Evolutionary conservation across 2,329 filamentous ascomycete species (phyloP).

Genomic region (Aplosporella prunicola): DNA sequence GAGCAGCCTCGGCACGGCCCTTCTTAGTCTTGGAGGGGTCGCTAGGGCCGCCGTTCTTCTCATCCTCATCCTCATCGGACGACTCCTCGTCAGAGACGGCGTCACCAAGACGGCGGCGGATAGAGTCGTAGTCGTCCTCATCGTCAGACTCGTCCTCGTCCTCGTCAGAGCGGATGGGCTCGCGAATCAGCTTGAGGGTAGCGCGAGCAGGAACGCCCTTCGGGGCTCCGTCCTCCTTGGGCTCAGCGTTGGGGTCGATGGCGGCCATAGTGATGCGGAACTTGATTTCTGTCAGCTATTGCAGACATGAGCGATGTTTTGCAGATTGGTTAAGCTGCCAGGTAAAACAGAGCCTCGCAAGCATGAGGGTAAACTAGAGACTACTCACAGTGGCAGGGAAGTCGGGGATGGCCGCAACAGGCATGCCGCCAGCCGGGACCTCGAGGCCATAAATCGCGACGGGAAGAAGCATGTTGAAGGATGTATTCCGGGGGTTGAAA

Average conservation of each 20-base stretch:
- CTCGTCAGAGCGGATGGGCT: slow-evolving; percentile 50
- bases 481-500: no score
- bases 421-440: slow-evolving; percentile 74
- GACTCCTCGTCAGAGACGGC: slow-evolving; percentile 28
- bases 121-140: slow-evolving; percentile 36
- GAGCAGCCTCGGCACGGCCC: slow-evolving; percentile 66
- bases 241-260: slow-evolving; percentile 74
- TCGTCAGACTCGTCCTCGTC: slow-evolving; percentile 52
- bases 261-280: slow-evolving; percentile 99
- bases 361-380: not conserved
- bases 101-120: slow-evolving; percentile 28
- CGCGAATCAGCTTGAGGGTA: slow-evolving; percentile 84
- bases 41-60: slow-evolving; percentile 80
- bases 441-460: slow-evolving; percentile 87
- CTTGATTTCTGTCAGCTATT: slow-evolving; percentile 38
- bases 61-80: slow-evolving; percentile 45
- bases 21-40: slow-evolving; percentile 85
- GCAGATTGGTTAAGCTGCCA: slow-evolving; percentile 7
- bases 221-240: slow-evolving; percentile 37
- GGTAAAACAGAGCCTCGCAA: not conserved
- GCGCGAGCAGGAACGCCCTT: slow-evolving; percentile 49
- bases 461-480: slow-evolving; percentile 34
- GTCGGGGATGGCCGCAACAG: slow-evolving; percentile 69
- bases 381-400: slow-evolving; percentile 76
- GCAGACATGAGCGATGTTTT: not conserved